Evolutionary conservation across 2,329 filamentous ascomycete species (phyloP).

Genomic region (Onygenales sp.): DNA sequence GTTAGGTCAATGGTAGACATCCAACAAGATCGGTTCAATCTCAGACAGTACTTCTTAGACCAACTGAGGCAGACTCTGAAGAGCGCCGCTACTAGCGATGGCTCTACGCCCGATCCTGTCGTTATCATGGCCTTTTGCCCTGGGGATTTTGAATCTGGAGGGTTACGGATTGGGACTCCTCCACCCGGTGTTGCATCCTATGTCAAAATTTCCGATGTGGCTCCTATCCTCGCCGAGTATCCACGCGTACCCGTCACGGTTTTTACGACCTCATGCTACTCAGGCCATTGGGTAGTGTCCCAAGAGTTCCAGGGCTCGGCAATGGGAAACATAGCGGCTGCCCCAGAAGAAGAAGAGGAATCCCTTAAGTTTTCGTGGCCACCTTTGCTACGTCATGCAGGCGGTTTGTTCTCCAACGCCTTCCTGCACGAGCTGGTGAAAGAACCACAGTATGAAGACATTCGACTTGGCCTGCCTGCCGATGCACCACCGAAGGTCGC

Average conservation of each 20-base stretch:
- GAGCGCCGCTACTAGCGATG: not conserved
- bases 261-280: not conserved
- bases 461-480: not conserved
- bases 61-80: not conserved
- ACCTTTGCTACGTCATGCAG: not conserved
- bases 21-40: not conserved
- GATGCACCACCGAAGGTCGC: not conserved
- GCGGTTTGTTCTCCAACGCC: not conserved
- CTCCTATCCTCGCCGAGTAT: not conserved
- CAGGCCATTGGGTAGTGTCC: not conserved
- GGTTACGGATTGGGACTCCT: not conserved
- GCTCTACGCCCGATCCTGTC: not conserved
- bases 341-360: not conserved
- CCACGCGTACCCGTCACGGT: not conserved
- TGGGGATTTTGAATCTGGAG: not conserved
- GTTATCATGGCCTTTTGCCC: not conserved
- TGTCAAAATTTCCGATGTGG: not conserved
- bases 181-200: not conserved
- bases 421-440: not conserved
- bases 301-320: not conserved
- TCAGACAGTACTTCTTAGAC: not conserved
- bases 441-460: not conserved
- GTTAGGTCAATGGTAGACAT: not conserved
- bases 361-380: not conserved
- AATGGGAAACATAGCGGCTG: too few species aligned